These are phyloP conservation scores for Akanthomyces dipterigenus DNA, from an alignment of 2,329 filamentous ascomycete genomes.

Conservation along the genomic window DNA sequence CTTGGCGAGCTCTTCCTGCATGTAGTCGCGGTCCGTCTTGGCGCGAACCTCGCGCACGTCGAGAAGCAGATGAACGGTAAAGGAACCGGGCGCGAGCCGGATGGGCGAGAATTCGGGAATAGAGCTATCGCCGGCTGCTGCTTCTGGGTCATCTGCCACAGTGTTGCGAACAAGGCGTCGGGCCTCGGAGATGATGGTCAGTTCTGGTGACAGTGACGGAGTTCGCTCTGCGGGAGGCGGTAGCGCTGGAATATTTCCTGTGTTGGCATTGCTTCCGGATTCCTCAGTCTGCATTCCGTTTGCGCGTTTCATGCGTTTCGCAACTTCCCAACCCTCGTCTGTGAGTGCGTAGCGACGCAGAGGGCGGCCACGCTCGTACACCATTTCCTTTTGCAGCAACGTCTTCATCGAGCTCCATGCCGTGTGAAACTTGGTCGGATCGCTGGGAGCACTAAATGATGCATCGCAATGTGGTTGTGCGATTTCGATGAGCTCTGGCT, in stretches of 20 bases:
- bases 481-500: conserved; percentile 58
- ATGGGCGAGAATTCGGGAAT: conserved; percentile 53
- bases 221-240: conserved; percentile 7
- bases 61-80: conserved; percentile 65
- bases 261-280: neutral
- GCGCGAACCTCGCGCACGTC: conserved; percentile 70
- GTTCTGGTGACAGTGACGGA: conserved; percentile 16
- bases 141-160: conserved; percentile 6
- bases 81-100: conserved; percentile 55
- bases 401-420: conserved; percentile 82
- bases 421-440: conserved; percentile 65
- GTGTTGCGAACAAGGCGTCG: neutral
- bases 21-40: conserved; percentile 68
- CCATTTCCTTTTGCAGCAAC: conserved; percentile 63
- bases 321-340: conserved; percentile 72
- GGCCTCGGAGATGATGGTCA: conserved; percentile 11
- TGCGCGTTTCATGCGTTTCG: conserved; percentile 54
- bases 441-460: conserved; percentile 62
- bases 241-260: conserved; percentile 3
- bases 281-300: conserved; percentile 28
- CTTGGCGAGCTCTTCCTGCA: conserved; percentile 63
- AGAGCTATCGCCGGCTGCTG: conserved; percentile 11
- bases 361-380: conserved; percentile 64
- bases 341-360: conserved; percentile 63
- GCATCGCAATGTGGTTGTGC: conserved; percentile 68